These are phyloP conservation scores for Mortierella sp. DNA, from an alignment of 371 early-diverging fungal genomes.

Conservation along the genomic window DNA sequence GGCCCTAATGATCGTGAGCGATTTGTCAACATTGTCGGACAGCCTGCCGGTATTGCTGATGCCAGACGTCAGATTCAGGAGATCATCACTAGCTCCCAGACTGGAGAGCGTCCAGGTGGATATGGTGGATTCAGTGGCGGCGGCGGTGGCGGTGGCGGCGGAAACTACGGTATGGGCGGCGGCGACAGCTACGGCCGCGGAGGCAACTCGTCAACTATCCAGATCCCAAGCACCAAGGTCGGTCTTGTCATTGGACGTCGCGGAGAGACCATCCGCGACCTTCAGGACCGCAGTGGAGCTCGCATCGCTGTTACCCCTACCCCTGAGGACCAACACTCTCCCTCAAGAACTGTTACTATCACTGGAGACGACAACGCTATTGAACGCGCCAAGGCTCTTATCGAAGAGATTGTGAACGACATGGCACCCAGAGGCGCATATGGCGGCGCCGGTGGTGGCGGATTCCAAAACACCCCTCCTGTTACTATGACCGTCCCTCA, in stretches of 20 bases:
- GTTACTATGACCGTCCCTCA: constrained; percentile 78
- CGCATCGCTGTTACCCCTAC: constrained; percentile 89
- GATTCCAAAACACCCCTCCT: constrained; percentile 41
- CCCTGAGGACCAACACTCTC: constrained; percentile 63
- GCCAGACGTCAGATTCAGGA: constrained; percentile 59
- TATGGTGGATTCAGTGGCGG: constrained; percentile 65
- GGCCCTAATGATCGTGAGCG: constrained; percentile 50
- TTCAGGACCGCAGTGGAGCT: constrained; percentile 87
- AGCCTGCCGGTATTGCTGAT: constrained; percentile 51
- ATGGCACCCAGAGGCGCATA: constrained; percentile 49
- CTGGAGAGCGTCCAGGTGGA: constrained; percentile 73
- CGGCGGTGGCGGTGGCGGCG: constrained; percentile 65
- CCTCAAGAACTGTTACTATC: constrained; percentile 78
- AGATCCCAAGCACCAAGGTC: constrained; percentile 80
- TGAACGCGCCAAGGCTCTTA: constrained; percentile 79
- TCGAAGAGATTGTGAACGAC: constrained; percentile 83
- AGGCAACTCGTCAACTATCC: constrained; percentile 62
- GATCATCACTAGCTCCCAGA: constrained; percentile 55
- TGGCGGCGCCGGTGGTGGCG: constrained; percentile 30
- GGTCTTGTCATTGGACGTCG: constrained; percentile 93
- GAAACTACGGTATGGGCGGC: constrained; percentile 61
- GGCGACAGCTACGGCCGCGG: constrained; percentile 48
- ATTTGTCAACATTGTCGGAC: constrained; percentile 54
- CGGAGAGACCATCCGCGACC: constrained; percentile 91
- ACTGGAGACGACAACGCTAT: constrained; percentile 81